Percentiles rank a stretch among this genome's conserved stretches.
Evolutionary conservation across 75 land plant species (phyloP).

Genomic region (Cunninghamia lanceolata): DNA sequence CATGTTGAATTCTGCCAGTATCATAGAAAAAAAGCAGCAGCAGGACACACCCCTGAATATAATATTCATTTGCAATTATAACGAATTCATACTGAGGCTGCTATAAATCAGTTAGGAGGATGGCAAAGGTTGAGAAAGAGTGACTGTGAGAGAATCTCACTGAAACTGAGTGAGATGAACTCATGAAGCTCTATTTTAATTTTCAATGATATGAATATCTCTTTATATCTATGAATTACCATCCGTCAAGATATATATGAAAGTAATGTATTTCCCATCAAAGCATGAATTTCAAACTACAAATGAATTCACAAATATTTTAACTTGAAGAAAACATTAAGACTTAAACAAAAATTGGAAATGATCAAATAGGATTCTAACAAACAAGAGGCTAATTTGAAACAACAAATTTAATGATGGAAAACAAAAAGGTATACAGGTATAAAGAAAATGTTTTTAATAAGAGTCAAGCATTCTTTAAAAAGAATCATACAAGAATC

Average conservation of each 20-base stretch:
- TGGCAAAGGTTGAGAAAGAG: neutral
- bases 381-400: neutral
- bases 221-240: neutral
- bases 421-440: neutral
- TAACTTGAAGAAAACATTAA: neutral
- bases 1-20: neutral
- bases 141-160: neutral
- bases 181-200: neutral
- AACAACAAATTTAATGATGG: neutral
- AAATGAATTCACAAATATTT: neutral
- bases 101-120: neutral
- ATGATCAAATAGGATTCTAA: neutral
- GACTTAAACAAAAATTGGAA: neutral
- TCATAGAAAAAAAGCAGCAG: neutral
- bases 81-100: neutral
- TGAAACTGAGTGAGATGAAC: neutral
- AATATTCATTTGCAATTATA: neutral
- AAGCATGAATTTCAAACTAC: neutral
- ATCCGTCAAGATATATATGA: neutral
- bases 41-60: neutral
- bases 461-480: neutral
- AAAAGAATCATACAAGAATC: neutral
- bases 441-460: neutral
- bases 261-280: neutral
- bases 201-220: neutral